Evolutionary conservation across 768 basidiomycete genomes (phyloP), one percentile per base, ranked within the genome.

Genomic region (Amanita brunnescens): DNA sequence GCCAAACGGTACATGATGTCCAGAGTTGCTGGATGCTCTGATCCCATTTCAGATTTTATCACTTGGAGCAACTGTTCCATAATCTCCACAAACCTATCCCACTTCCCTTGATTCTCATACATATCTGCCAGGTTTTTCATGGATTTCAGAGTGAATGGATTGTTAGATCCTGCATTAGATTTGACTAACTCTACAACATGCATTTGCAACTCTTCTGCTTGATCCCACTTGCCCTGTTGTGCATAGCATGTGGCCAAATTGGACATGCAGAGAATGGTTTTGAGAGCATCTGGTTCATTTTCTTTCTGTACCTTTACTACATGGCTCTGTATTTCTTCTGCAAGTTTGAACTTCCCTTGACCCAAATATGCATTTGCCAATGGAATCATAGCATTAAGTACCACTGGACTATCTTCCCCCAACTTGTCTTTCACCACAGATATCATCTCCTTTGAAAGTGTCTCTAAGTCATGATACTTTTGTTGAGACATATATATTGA

Each of bases 11-110:
- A 10, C 52, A 53, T 47, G 8, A 38, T 23, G 4, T 14, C 18
- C n/a, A 54, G 33, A 12, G 48, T 38, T 13, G 50, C 32, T 14
- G 48, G 53, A 54, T 54, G 53, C 5, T 45, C 42, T 5, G 8
- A 14, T 24, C 53, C 53, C 24, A 43, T 8, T 20, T n/a, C 10
- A 32, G 12, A 21, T 35, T 35, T 43, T 6, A 13, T 38, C 18
- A 14, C 30, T 7, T 54, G 32, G 26, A 54, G 5, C n/a, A 44
- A 39, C 34, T 50, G 5, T 2, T 23, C 23, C 39, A 41, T 8
- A 2, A 54, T 20, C 21, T 12, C 16, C 30, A 24, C 53, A 51
- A 18, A 18, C 18, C 16, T 50, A 0, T 33, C 49, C 49, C 49
- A 50, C 21, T 50, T 40, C 7, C n/a, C 24, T 21, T 50, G 49